Conservation (phyloP, 352 stramenopile genomes). For the Globisporangium okanoganense region DNA sequence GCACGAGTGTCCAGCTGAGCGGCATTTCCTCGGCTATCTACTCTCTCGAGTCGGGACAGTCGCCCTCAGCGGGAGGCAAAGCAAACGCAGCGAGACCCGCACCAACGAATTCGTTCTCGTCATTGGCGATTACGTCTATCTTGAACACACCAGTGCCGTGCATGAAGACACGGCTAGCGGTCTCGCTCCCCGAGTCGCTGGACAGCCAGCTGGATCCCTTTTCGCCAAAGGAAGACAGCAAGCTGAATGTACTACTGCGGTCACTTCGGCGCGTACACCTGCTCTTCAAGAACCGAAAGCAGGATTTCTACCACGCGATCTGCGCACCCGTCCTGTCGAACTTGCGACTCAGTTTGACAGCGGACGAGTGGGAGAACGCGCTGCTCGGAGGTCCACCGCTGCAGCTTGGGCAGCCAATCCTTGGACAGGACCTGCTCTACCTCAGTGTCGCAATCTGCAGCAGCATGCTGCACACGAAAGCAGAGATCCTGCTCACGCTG, state of each 20-base stretch:
- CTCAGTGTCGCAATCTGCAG: constrained; percentile 71
- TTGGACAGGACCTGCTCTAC: constrained; percentile 77
- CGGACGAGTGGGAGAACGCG: constrained; percentile 48
- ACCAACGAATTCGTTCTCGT: constrained; percentile 46
- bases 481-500: constrained; percentile 77
- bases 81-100: background rate
- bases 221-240: constrained; percentile 74
- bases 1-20: constrained; percentile 59
- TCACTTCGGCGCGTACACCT: constrained; percentile 50
- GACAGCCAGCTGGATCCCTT: constrained; percentile 67
- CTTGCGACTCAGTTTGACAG: constrained; percentile 36
- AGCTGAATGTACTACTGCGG: constrained; percentile 66
- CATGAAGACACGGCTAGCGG: constrained; percentile 57
- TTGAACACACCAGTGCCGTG: constrained; percentile 47
- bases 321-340: constrained; percentile 43
- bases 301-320: constrained; percentile 49
- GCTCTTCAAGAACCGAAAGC: constrained; percentile 50
- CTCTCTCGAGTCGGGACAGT: constrained; percentile 30
- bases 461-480: constrained; percentile 72
- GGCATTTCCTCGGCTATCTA: constrained; percentile 69
- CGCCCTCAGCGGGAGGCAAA: constrained; percentile 17
- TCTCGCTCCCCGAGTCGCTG: constrained; percentile 61
- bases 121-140: constrained; percentile 62
- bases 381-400: constrained; percentile 44
- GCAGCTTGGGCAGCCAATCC: constrained; percentile 52